Conservation (phyloP, 495 filamentous ascomycete genomes). For the Aspergillus conjunctus region DNA sequence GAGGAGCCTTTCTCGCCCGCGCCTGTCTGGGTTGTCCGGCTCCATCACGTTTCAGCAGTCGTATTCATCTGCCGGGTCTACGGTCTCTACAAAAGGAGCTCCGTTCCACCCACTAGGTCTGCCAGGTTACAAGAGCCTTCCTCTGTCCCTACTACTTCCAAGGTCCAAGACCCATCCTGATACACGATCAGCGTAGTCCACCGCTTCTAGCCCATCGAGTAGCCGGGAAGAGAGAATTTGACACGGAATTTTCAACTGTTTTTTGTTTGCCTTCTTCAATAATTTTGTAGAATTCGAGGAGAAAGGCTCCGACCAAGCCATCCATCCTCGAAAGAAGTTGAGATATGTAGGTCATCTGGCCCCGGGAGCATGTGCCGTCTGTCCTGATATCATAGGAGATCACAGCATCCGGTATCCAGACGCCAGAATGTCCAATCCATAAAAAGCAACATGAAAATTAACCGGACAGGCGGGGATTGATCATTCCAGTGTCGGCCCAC, state of each 20-base stretch:
- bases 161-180: not conserved
- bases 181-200: conserved; percentile 1
- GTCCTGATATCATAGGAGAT: conserved; percentile 15
- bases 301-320: conserved; percentile 38
- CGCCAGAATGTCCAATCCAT: conserved; percentile 32
- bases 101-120: not conserved
- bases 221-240: not conserved
- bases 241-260: conserved; percentile 47
- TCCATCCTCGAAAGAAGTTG: conserved; percentile 21
- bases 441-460: conserved; percentile 4
- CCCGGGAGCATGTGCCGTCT: conserved; percentile 28
- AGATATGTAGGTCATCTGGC: conserved; percentile 44
- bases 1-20: not conserved
- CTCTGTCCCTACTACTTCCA: not conserved
- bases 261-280: conserved; percentile 34
- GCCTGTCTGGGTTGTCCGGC: not conserved
- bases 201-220: not conserved
- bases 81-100: not conserved
- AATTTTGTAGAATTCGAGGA: conserved; percentile 36
- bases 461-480: conserved; percentile 3
- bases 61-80: not conserved
- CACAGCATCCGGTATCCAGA: conserved; percentile 29
- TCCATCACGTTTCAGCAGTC: not conserved
- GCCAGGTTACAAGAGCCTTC: not conserved
- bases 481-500: conserved; percentile 42